Evolutionary conservation across 2,329 filamentous ascomycete species (phyloP).

Genomic region (Xylariaceae sp.): DNA sequence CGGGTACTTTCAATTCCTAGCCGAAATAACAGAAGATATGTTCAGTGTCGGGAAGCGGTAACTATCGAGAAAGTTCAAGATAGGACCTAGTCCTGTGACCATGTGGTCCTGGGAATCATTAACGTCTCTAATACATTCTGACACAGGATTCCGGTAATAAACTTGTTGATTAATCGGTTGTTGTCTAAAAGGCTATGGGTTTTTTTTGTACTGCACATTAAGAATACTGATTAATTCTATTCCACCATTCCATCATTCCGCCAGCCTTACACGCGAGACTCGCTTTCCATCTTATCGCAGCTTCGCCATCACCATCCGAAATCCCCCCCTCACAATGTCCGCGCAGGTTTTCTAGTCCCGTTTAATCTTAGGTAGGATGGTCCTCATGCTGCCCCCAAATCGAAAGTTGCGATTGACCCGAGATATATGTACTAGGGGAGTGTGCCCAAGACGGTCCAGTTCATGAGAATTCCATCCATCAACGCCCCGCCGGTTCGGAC

Average conservation of each 20-base stretch:
- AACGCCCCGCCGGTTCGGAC: neutral
- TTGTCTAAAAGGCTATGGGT: neutral
- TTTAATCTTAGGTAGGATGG: neutral
- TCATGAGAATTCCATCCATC: neutral
- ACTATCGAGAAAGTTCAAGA: too few species aligned
- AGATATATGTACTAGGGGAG: neutral
- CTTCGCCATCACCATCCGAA: neutral
- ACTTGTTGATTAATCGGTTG: neutral
- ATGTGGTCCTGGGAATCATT: too few species aligned
- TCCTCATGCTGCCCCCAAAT: neutral
- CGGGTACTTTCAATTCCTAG: too few species aligned
- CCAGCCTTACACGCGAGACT: neutral
- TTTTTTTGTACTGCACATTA: conserved; percentile 10
- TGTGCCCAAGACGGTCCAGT: neutral
- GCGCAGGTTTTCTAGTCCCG: neutral
- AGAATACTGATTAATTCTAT: conserved; percentile 6
- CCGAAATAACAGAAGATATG: too few species aligned
- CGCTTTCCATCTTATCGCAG: neutral
- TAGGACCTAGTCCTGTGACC: too few species aligned
- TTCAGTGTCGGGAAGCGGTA: too few species aligned
- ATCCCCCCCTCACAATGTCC: neutral
- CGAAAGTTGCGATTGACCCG: neutral
- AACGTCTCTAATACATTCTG: too few species aligned
- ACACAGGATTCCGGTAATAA: too few species aligned
- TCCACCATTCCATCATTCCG: neutral